Percentiles rank a stretch among this genome's conserved stretches.
These are phyloP conservation scores for Pholiota adiposa DNA, from an alignment of 1,284 basidiomycete species.

Conservation along the genomic window DNA sequence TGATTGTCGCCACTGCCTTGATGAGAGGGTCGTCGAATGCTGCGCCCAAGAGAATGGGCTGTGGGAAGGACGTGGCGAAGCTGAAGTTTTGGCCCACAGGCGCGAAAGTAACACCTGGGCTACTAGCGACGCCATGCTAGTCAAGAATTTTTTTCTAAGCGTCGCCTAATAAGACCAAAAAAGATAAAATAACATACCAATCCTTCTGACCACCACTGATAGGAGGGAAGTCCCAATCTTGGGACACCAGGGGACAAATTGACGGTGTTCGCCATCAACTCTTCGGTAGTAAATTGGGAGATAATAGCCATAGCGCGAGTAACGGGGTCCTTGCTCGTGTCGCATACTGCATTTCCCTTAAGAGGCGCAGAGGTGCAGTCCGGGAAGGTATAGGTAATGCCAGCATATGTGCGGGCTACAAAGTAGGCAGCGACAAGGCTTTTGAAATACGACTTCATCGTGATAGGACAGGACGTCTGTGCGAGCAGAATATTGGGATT, in stretches of 20 bases:
- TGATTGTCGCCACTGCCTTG: constrained; percentile 47
- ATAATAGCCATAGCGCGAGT: constrained; percentile 53
- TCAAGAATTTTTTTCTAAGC: not conserved
- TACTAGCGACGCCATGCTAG: constrained; percentile 56
- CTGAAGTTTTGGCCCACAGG: constrained; percentile 49
- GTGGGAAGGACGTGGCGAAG: constrained; percentile 60
- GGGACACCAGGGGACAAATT: constrained; percentile 53
- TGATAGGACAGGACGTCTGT: not conserved
- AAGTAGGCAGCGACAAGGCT: constrained; percentile 15
- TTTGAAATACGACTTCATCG: constrained; percentile 8
- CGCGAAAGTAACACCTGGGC: constrained; percentile 56
- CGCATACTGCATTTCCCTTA: constrained; percentile 50
- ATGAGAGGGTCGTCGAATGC: constrained; percentile 74
- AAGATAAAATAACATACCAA: constrained; percentile 32
- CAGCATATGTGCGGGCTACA: constrained; percentile 17
- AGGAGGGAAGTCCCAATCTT: constrained; percentile 52
- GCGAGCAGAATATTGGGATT: not conserved
- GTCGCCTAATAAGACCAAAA: not conserved
- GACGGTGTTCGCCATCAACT: constrained; percentile 54
- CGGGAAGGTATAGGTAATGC: constrained; percentile 44
- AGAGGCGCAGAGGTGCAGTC: constrained; percentile 51
- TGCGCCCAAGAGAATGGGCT: constrained; percentile 91
- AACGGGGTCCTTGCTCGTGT: constrained; percentile 46
- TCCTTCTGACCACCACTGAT: constrained; percentile 61
- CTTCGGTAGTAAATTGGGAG: constrained; percentile 49